These are phyloP conservation scores for Plenodomus biglobosus DNA, from an alignment of 2,329 filamentous ascomycete species.

Conservation along the genomic window DNA sequence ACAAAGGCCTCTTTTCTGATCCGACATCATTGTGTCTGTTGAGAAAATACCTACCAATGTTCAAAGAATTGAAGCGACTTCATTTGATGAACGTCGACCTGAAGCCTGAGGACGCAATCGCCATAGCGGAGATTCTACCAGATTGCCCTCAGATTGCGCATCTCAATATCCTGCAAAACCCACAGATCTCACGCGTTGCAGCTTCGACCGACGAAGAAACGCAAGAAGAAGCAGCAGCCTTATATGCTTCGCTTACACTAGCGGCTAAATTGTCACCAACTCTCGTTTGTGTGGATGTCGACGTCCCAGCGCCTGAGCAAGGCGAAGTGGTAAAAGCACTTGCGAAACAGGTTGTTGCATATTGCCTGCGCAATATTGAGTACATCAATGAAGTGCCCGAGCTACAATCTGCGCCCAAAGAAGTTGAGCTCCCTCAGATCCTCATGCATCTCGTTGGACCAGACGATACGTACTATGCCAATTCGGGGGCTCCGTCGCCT, in stretches of 20 bases:
- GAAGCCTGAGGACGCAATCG: constrained; percentile 84
- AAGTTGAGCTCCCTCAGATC: constrained; percentile 73
- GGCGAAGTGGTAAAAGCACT: constrained; percentile 89
- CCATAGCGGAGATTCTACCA: constrained; percentile 84
- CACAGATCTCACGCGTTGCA: constrained; percentile 68
- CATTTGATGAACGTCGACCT: constrained; percentile 84
- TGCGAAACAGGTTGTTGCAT: constrained; percentile 91
- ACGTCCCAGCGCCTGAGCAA: constrained; percentile 78
- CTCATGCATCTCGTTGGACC: constrained; percentile 84
- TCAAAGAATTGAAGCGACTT: constrained; percentile 76
- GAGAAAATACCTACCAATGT: constrained; percentile 80
- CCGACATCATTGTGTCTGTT: constrained; percentile 75
- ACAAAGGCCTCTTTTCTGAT: constrained; percentile 74
- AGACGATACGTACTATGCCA: constrained; percentile 53
- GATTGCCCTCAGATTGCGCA: constrained; percentile 82
- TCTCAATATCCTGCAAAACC: constrained; percentile 83
- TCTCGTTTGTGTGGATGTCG: constrained; percentile 87
- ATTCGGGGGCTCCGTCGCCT: constrained; percentile 63
- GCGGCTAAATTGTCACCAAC: constrained; percentile 81
- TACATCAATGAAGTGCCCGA: constrained; percentile 69
- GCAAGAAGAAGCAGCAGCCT: constrained; percentile 90
- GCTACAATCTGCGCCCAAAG: constrained; percentile 50
- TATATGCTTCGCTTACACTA: constrained; percentile 89
- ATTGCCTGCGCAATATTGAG: constrained; percentile 90
- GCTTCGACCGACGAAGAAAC: constrained; percentile 73